These are phyloP conservation scores for Lichtheimia hyalospora DNA, from an alignment of 371 early-diverging fungal genomes.

Conservation along the genomic window DNA sequence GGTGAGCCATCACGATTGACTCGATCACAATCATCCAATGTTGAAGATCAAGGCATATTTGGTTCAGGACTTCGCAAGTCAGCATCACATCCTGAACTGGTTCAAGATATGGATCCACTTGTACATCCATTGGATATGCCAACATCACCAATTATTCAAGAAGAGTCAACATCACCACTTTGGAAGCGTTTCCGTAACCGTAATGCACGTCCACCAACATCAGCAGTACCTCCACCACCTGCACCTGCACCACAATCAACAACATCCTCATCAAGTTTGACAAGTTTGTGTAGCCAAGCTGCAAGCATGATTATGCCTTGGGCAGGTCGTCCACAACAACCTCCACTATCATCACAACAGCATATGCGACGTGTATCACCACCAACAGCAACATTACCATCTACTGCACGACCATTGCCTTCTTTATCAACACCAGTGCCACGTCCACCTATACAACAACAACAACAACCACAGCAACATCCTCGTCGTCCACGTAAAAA, in stretches of 20 bases:
- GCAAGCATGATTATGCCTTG: conserved; percentile 19
- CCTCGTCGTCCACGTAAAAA: too few relatives aligned
- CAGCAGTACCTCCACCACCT: background rate
- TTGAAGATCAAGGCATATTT: background rate
- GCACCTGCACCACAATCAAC: conserved; percentile 5
- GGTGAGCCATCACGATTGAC: conserved; percentile 6
- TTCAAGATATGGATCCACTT: background rate
- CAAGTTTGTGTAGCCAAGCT: conserved; percentile 15
- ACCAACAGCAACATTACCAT: conserved; percentile 1
- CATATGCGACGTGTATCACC: background rate
- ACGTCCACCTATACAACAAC: background rate
- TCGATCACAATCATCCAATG: conserved; percentile 10
- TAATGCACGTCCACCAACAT: background rate
- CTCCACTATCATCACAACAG: background rate
- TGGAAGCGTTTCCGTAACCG: conserved; percentile 7
- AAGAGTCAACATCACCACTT: conserved; percentile 8
- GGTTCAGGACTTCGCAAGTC: conserved; percentile 1
- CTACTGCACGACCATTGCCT: background rate
- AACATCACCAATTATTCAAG: conserved; percentile 3
- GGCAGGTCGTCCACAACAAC: conserved; percentile 1
- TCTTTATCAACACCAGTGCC: background rate
- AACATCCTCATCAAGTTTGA: conserved; percentile 10
- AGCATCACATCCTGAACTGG: conserved; percentile 5
- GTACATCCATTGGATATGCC: conserved; percentile 5
- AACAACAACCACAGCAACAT: too few relatives aligned